Evolutionary conservation across 805 yeast genomes (phyloP).

Genomic region (Scheffersomyces lignosus): DNA sequence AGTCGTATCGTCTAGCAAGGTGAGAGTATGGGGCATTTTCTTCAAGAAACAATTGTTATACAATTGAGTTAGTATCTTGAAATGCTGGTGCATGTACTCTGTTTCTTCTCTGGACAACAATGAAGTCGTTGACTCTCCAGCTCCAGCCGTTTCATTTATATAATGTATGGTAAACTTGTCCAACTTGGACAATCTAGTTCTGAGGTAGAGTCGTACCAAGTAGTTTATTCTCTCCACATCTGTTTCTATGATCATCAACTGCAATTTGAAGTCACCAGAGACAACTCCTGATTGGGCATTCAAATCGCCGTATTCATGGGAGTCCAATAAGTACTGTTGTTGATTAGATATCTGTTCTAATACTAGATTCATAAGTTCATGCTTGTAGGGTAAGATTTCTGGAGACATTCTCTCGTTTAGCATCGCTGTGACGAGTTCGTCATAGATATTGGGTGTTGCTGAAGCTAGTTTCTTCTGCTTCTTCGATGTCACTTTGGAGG

Average conservation of each 20-base stretch:
- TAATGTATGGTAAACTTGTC: conserved; percentile 68
- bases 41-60: conserved; percentile 67
- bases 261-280: conserved; percentile 50
- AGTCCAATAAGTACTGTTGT: conserved; percentile 71
- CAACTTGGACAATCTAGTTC: conserved; percentile 74
- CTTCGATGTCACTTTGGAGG: conserved; percentile 17
- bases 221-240: conserved; percentile 87
- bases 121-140: conserved; percentile 5
- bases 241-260: conserved; percentile 82
- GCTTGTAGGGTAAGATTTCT: conserved; percentile 76
- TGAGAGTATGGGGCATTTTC: conserved; percentile 66
- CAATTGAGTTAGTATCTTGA: conserved; percentile 59
- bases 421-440: conserved; percentile 64
- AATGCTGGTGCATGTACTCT: conserved; percentile 66
- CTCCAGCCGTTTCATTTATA: conserved; percentile 30
- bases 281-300: conserved; percentile 39
- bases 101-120: conserved; percentile 48
- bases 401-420: conserved; percentile 83
- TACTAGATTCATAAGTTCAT: conserved; percentile 55
- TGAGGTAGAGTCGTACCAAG: conserved; percentile 73
- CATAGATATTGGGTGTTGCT: conserved; percentile 23
- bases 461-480: conserved; percentile 17
- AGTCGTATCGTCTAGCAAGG: conserved; percentile 71
- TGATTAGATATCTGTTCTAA: conserved; percentile 62
- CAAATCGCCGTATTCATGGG: conserved; percentile 69